phyloP scores from a whole-genome alignment of 306 rosid genomes.

The Arachis stenosperma region DNA sequence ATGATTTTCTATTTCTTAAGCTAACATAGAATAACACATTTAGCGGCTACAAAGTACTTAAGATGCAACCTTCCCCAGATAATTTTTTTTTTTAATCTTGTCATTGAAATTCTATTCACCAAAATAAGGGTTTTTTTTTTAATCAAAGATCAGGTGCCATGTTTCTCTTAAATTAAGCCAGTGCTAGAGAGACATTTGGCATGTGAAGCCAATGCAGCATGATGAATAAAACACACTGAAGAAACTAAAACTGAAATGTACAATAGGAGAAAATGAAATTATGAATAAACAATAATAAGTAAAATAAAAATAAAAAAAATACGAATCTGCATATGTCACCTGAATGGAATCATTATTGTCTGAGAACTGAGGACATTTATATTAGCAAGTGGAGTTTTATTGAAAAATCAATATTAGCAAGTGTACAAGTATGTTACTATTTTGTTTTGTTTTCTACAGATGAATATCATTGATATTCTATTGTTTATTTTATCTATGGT shows the following conservation, averaged over 20 bases:
- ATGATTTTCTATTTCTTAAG: too few relatives aligned
- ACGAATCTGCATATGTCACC: conserved; percentile 11
- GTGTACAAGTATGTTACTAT: background rate
- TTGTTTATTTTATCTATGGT: background rate
- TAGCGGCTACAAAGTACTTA: conserved; percentile 41
- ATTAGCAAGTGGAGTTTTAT: too few relatives aligned
- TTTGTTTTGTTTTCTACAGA: background rate
- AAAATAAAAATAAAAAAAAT: background rate
- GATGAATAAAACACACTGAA: background rate
- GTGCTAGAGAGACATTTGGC: conserved; percentile 32
- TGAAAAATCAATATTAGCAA: background rate
- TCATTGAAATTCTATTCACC: conserved; percentile 25
- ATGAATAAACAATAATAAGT: conserved; percentile 22
- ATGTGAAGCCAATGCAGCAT: background rate
- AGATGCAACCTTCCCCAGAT: conserved; percentile 49
- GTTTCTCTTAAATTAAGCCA: conserved; percentile 32
- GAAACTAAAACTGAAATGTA: conserved; percentile 17
- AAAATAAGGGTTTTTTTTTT: too few relatives aligned
- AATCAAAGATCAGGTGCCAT: background rate
- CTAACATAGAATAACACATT: conserved; percentile 35
- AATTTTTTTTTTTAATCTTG: background rate
- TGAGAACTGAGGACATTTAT: background rate
- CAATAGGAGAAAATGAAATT: background rate
- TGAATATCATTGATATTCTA: background rate
- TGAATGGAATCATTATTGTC: conserved; percentile 15